A percentile compares a stretch with the other conserved stretches of the same genome.
Evolutionary conservation across 2,329 filamentous ascomycete genomes (phyloP).

Genomic region (Colletotrichum tabaci): DNA sequence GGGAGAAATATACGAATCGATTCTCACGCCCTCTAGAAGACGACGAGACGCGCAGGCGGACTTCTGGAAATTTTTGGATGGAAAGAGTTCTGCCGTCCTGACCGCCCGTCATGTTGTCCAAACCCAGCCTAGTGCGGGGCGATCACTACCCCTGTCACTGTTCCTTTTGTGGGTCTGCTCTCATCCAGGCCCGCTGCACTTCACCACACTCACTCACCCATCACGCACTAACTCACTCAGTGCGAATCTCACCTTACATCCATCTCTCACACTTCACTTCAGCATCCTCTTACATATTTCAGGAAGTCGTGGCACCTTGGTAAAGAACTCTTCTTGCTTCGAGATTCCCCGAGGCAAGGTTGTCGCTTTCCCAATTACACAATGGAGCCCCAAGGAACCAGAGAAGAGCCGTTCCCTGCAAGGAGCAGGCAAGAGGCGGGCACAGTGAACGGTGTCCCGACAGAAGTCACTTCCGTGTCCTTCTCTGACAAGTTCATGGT

Average conservation of each 20-base stretch:
- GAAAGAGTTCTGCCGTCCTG: conserved; percentile 52
- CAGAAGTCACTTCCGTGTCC: conserved; percentile 79
- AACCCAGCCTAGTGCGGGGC: conserved; percentile 55
- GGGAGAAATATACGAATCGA: background rate
- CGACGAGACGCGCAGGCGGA: conserved; percentile 29
- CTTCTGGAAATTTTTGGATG: conserved; percentile 53
- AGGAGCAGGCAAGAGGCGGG: conserved; percentile 72
- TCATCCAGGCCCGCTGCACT: background rate
- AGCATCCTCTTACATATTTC: background rate
- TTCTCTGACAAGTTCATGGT: conserved; percentile 94
- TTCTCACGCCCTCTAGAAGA: conserved; percentile 5
- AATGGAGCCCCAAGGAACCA: conserved; percentile 61
- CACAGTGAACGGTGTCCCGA: conserved; percentile 76
- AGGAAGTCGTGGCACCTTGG: background rate
- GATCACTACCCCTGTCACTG: conserved; percentile 38
- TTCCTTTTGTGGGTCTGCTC: conserved; percentile 13
- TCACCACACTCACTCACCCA: background rate
- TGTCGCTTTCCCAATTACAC: background rate
- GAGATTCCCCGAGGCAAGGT: background rate
- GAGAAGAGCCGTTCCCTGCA: conserved; percentile 77
- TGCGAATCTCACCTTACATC: background rate
- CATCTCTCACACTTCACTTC: too few species aligned
- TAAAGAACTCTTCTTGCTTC: too few species aligned
- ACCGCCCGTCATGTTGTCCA: conserved; percentile 53
- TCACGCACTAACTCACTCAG: background rate